Evolutionary conservation across 2,329 filamentous ascomycete genomes (phyloP).

Genomic region (Sporothrix luriei): DNA sequence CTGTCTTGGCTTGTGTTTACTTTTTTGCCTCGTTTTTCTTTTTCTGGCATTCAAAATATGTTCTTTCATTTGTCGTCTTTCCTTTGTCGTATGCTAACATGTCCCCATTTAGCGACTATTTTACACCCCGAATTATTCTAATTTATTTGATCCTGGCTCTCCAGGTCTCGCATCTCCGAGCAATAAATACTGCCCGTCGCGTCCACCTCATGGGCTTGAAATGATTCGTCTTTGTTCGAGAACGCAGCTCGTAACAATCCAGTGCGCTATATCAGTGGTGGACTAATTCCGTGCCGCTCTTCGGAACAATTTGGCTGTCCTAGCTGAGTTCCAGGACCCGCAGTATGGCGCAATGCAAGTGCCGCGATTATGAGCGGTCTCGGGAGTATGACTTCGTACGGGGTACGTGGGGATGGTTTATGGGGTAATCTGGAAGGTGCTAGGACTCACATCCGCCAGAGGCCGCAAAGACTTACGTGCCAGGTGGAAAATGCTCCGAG

Average conservation of each 20-base stretch:
- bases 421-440: background rate
- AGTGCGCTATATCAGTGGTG: slow-evolving; percentile 2
- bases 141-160: background rate
- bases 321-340: background rate
- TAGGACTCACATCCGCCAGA: background rate
- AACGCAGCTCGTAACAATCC: background rate
- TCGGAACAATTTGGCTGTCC: background rate
- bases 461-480: too few species aligned
- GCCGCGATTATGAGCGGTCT: slow-evolving; percentile 1
- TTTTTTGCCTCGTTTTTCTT: background rate
- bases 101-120: slow-evolving; percentile 10
- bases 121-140: background rate
- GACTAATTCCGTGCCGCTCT: background rate
- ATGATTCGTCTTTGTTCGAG: too few species aligned
- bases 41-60: background rate
- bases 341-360: slow-evolving; percentile 11
- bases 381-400: too few species aligned
- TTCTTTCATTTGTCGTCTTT: slow-evolving; percentile 8
- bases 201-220: too few species aligned
- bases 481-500: background rate
- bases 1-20: background rate
- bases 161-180: too few species aligned
- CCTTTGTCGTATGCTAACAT: slow-evolving; percentile 2
- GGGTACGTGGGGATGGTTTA: background rate
- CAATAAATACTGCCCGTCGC: too few species aligned